Evolutionary conservation across 2,329 filamentous ascomycete genomes (phyloP).

Genomic region (Mariannaea sp.): DNA sequence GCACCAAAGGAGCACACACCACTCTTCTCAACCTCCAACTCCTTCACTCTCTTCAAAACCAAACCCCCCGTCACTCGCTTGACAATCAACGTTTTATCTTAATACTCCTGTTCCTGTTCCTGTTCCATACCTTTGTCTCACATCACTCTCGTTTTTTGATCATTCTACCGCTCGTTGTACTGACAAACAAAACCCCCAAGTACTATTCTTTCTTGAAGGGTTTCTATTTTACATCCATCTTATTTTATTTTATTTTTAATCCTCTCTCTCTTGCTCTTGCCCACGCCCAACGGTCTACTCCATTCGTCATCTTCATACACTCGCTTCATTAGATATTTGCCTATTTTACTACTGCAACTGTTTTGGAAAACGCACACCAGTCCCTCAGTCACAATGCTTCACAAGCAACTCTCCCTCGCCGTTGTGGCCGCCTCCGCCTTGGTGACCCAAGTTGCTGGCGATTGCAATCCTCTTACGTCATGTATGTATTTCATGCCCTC

Average conservation of each 20-base stretch:
- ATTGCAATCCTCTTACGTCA: conserved; percentile 31
- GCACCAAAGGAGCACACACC: no score
- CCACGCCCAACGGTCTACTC: background rate
- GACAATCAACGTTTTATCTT: no score
- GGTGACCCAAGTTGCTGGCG: conserved; percentile 12
- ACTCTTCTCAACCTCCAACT: no score
- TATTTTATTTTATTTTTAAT: background rate
- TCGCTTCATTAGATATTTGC: background rate
- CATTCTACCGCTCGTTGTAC: no score
- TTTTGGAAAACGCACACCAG: no score
- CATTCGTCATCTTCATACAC: no score
- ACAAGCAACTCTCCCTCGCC: conserved; percentile 9
- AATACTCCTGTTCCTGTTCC: no score
- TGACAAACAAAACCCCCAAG: no score
- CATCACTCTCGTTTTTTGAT: background rate
- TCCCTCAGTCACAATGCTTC: conserved; percentile 10
- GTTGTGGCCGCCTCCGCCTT: conserved; percentile 13
- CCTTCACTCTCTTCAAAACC: background rate
- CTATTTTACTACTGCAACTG: no score
- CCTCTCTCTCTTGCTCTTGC: background rate
- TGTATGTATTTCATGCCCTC: conserved; percentile 13
- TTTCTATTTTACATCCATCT: background rate
- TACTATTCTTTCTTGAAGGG: no score
- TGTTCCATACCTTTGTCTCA: no score
- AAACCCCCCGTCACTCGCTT: background rate